Conservation (phyloP, 148 eudicot species). For the Hydrangea macrophylla region DNA sequence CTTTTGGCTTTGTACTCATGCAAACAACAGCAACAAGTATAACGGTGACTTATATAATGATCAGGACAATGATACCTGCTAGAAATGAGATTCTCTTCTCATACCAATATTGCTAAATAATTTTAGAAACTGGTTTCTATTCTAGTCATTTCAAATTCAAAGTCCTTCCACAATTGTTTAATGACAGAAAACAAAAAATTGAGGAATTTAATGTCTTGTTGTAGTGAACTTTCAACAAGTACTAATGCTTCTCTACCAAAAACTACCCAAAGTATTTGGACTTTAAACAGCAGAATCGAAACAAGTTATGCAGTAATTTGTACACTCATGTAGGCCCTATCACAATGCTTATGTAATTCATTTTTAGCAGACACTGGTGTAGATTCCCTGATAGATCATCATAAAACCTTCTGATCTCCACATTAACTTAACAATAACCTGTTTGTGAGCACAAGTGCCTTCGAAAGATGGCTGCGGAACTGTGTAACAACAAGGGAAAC, state of each 20-base stretch:
- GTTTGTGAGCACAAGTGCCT: slow-evolving; percentile 81
- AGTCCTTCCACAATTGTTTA: neutral
- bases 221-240: neutral
- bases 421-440: slow-evolving; percentile 40
- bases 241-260: slow-evolving; percentile 1
- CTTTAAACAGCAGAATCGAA: neutral
- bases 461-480: slow-evolving; percentile 84
- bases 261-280: neutral
- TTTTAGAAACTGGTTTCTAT: neutral
- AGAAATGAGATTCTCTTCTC: neutral
- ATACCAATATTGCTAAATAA: neutral
- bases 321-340: neutral
- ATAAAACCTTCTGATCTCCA: neutral
- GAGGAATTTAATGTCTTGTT: neutral
- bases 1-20: neutral
- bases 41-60: neutral
- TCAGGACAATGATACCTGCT: neutral
- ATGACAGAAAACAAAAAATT: neutral
- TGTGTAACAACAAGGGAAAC: slow-evolving; percentile 69
- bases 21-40: neutral
- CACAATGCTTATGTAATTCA: neutral
- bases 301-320: neutral
- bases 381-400: neutral
- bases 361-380: neutral
- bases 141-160: neutral